phyloP scores from a whole-genome alignment of 345 rosid genomes.

The Salix brachista region DNA sequence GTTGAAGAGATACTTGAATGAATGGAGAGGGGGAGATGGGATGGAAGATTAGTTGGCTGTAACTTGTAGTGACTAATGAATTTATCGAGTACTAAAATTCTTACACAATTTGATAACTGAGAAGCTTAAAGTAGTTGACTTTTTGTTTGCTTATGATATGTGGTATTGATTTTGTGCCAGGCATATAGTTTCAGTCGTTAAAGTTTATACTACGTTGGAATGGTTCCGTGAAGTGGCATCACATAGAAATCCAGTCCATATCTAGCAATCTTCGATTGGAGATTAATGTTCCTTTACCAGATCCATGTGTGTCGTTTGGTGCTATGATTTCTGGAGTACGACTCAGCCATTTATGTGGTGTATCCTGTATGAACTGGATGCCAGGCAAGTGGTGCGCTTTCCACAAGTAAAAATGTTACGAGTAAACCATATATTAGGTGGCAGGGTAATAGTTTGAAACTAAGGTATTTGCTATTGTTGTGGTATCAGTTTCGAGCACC shows the following conservation, averaged over 20 bases:
- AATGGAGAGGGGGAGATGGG: not conserved
- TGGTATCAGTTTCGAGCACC: too few relatives aligned
- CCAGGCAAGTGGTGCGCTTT: not conserved
- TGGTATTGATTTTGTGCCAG: not conserved
- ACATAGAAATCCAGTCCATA: not conserved
- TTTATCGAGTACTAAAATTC: constrained; percentile 7
- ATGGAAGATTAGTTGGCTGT: constrained; percentile 5
- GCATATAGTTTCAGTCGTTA: not conserved
- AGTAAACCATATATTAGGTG: too few relatives aligned
- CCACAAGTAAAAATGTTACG: not conserved
- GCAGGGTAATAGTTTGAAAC: too few relatives aligned
- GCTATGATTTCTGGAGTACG: not conserved
- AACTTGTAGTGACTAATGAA: not conserved
- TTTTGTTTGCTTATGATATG: not conserved
- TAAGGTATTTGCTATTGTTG: too few relatives aligned
- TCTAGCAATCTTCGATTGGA: not conserved
- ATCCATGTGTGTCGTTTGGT: too few relatives aligned
- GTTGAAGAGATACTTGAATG: constrained; percentile 1
- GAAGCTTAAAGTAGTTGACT: not conserved
- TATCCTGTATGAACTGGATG: not conserved
- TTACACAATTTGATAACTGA: constrained; percentile 1
- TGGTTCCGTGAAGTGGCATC: too few relatives aligned
- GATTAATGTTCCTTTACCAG: not conserved
- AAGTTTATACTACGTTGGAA: not conserved
- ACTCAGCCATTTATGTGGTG: not conserved